Conservation (phyloP, 139 green algal species). For the Chloropicon primus region DNA sequence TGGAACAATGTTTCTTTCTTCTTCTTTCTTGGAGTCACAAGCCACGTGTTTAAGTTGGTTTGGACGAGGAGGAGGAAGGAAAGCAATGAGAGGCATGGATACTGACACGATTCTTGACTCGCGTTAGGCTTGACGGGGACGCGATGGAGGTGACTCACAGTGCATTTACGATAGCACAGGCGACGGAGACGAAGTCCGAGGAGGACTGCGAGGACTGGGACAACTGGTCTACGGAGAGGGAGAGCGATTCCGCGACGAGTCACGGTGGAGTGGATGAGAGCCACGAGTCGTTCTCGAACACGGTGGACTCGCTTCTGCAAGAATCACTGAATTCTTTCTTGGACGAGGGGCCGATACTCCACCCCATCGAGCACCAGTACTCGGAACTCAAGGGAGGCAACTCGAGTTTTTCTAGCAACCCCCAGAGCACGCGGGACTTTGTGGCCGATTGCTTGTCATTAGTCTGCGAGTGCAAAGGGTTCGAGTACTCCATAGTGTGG, state of each 20-base stretch:
- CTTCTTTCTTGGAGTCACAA: too few species aligned
- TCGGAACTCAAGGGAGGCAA: background rate
- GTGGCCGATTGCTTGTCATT: background rate
- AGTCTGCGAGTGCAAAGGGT: background rate
- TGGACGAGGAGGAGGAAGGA: too few species aligned
- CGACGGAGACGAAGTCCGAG: too few species aligned
- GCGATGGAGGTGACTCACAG: background rate
- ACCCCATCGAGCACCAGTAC: background rate
- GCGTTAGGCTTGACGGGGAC: background rate
- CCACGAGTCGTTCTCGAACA: background rate
- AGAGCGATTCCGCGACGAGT: background rate
- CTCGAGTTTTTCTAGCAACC: background rate
- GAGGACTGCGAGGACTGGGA: background rate
- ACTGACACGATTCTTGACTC: too few species aligned
- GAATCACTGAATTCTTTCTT: background rate
- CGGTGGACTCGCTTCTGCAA: background rate
- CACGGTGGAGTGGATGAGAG: background rate
- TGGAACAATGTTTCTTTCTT: too few species aligned
- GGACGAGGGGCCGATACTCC: background rate
- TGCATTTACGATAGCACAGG: background rate
- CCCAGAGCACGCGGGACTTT: background rate
- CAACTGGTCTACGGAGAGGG: background rate
- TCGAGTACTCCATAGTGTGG: background rate
- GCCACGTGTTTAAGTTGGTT: too few species aligned
- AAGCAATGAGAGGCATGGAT: too few species aligned